phyloP scores from a whole-genome alignment of 1,284 basidiomycete species.

The Caloboletus firmus region DNA sequence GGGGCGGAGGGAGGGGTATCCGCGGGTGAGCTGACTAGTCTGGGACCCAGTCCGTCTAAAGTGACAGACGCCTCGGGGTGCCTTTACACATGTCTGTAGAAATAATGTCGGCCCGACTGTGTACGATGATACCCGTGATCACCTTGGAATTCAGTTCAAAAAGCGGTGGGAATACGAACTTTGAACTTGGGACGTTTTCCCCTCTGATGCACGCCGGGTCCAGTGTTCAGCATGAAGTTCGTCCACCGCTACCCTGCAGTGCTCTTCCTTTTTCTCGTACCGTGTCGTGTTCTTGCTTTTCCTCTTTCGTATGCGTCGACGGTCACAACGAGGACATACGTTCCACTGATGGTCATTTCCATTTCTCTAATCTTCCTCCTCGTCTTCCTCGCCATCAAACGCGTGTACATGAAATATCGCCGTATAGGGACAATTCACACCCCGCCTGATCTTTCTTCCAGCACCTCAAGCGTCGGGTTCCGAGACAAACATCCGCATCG shows the following conservation, averaged over 20 bases:
- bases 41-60: too few species aligned
- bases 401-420: conserved; percentile 31
- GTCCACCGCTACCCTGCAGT: not conserved
- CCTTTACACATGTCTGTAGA: not conserved
- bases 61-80: too few species aligned
- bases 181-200: conserved; percentile 1
- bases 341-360: conserved; percentile 17
- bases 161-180: conserved; percentile 13
- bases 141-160: conserved; percentile 16
- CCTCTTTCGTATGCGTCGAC: conserved; percentile 14
- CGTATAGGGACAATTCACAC: conserved; percentile 28
- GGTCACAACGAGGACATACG: conserved; percentile 3
- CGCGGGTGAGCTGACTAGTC: not conserved
- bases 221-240: conserved; percentile 11
- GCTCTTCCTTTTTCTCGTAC: conserved; percentile 1
- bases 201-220: not conserved
- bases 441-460: conserved; percentile 7
- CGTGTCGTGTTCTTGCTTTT: conserved; percentile 11
- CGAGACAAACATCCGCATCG: conserved; percentile 10
- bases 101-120: not conserved
- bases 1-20: not conserved
- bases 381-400: conserved; percentile 24
- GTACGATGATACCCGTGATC: not conserved
- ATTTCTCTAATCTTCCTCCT: conserved; percentile 16
- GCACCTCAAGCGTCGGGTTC: not conserved